Evolutionary conservation across 2,329 filamentous ascomycete species (phyloP), one percentile per base, ranked within the genome.

Genomic region (Arthrobotrys megalospora): DNA sequence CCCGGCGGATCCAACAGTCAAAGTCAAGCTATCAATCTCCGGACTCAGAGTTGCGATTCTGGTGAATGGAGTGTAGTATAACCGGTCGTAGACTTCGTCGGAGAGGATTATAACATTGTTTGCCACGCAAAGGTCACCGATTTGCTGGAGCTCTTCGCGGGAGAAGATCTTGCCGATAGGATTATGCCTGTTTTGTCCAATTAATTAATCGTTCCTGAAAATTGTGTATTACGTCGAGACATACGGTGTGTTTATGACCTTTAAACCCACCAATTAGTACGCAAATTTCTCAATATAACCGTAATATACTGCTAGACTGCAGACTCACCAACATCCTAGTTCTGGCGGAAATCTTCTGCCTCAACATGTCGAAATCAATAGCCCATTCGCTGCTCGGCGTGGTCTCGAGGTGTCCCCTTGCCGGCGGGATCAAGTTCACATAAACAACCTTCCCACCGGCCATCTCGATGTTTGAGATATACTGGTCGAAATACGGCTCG

Each of bases 381-480:
- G 88, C 90, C 96, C 96, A 99, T 81, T 97, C 93, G 2, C 90
- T 90, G 0, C 96, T 94, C 4, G 93, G 94, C 0, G 93, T 93
- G 0, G 93, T 97, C 85, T 91, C 89, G 45, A 88, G 89, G 3
- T 90, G 91, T 63, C 96, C 96, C 53, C 93, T 90, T 80, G 89
- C 88, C 8, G 96, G 96, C 32, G 96, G 95, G 79, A 96, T 92
- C 83, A 99, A 87, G n/a, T 96, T 94, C 24, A 98, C 95, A 83
- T 97, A 98, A 81, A 95, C 91, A 80, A 98, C 93, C 83, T 91
- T 96, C 81, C 96, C 96, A 64, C 96, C 96, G 0, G 96, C 91
- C 94, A 99, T 98, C 85, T 97, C 93, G 80, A 99, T 98, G 85
- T 99, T 99, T 87, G 91, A 94, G 81, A 99, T 97, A 84, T 98